phyloP scores from a whole-genome alignment of 305 asterid genomes.

The Salvia sclarea region DNA sequence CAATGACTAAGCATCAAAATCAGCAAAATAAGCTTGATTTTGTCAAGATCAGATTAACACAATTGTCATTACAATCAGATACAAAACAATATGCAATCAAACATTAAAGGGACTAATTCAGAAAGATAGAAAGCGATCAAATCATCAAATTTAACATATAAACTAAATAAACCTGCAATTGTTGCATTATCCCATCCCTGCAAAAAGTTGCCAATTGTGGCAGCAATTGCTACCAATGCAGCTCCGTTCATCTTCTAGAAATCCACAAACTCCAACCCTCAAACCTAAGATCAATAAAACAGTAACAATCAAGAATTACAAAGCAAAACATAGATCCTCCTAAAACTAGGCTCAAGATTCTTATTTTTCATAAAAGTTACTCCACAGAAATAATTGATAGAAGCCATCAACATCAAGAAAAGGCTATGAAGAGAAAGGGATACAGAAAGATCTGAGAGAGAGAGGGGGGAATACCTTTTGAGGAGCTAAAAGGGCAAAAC shows the following conservation, averaged over 20 bases:
- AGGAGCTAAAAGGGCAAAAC: conserved; percentile 21
- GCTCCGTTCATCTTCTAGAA: conserved; percentile 62
- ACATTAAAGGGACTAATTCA: background rate
- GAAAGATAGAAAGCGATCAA: background rate
- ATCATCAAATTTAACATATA: background rate
- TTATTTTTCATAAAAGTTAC: conserved; percentile 3
- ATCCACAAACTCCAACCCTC: conserved; percentile 29
- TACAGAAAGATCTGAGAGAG: conserved; percentile 17
- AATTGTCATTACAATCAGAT: background rate
- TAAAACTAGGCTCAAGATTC: conserved; percentile 3
- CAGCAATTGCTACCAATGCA: conserved; percentile 67
- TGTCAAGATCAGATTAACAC: background rate
- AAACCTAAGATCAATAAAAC: conserved; percentile 32
- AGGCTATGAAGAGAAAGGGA: background rate
- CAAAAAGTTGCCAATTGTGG: conserved; percentile 70
- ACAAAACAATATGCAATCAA: background rate
- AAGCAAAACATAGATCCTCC: conserved; percentile 29
- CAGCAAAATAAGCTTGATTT: background rate
- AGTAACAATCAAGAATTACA: conserved; percentile 22
- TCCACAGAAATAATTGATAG: background rate
- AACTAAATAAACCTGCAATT: conserved; percentile 59
- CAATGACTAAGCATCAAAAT: background rate
- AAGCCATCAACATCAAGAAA: conserved; percentile 32
- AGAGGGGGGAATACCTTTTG: conserved; percentile 7
- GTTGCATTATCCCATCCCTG: conserved; percentile 97